phyloP scores from a whole-genome alignment of 345 rosid species.

The Microcos paniculata region DNA sequence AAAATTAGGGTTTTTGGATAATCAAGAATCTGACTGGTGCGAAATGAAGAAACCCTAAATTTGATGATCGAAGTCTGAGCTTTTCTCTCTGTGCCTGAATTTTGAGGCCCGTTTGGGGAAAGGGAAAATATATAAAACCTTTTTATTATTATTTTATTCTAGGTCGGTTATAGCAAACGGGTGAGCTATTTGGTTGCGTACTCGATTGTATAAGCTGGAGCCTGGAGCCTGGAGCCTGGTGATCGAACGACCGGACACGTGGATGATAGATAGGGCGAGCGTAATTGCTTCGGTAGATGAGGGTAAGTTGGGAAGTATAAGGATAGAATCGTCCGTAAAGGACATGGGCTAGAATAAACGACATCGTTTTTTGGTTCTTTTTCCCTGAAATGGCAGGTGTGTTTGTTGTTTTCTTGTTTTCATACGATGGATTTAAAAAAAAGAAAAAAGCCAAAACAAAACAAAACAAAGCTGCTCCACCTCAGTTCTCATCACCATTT shows the following conservation, averaged over 20 bases:
- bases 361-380: not conserved
- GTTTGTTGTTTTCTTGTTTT: not conserved
- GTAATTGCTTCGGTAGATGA: no score
- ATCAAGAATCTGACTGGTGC: not conserved
- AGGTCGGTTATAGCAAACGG: not conserved
- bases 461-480: no score
- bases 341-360: not conserved
- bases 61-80: constrained; percentile 26
- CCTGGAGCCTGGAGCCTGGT: no score
- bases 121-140: no score
- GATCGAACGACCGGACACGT: not conserved
- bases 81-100: not conserved
- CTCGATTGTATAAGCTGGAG: no score
- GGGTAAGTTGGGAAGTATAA: not conserved
- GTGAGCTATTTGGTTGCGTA: no score
- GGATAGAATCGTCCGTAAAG: not conserved
- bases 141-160: not conserved
- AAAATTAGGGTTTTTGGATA: constrained; percentile 27
- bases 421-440: no score
- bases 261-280: no score
- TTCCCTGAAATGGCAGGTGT: not conserved
- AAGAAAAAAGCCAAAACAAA: not conserved
- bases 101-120: not conserved
- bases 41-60: constrained; percentile 23
- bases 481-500: no score